A percentile compares a stretch with the other conserved stretches of the same genome.
Evolutionary conservation across 768 basidiomycete species (phyloP).

Genomic region (Omphalotus guepiniiformis): DNA sequence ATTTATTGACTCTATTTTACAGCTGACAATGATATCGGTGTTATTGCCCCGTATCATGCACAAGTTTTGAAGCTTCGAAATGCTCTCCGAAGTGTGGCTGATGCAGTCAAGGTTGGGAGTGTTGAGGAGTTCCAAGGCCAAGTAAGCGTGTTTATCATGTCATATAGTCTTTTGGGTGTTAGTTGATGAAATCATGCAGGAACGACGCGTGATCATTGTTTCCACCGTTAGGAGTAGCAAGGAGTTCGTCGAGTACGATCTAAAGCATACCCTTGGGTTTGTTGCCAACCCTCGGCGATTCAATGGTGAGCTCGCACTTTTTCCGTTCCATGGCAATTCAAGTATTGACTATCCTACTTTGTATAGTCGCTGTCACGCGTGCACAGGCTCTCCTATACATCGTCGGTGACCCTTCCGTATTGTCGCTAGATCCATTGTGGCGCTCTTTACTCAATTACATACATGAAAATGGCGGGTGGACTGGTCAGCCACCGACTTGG

Average conservation of each 20-base stretch:
- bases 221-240: slow-evolving; percentile 54
- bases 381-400: slow-evolving; percentile 61
- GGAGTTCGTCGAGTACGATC: slow-evolving; percentile 45
- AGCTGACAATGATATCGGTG: slow-evolving; percentile 53
- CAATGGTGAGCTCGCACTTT: slow-evolving; percentile 40
- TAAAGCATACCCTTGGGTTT: slow-evolving; percentile 53
- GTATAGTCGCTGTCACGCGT: slow-evolving; percentile 60
- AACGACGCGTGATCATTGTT: slow-evolving; percentile 53
- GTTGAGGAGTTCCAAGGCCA: slow-evolving; percentile 69
- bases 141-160: slow-evolving; percentile 23
- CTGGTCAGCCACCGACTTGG: slow-evolving; percentile 36
- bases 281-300: slow-evolving; percentile 44
- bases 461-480: slow-evolving; percentile 47
- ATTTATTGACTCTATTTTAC: background rate
- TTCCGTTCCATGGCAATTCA: background rate
- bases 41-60: slow-evolving; percentile 62
- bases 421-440: slow-evolving; percentile 59
- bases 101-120: slow-evolving; percentile 54
- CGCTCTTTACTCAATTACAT: slow-evolving; percentile 56
- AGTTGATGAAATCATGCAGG: slow-evolving; percentile 26
- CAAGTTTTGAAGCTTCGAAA: slow-evolving; percentile 48
- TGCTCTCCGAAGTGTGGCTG: slow-evolving; percentile 28
- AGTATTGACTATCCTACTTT: background rate
- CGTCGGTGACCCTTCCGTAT: slow-evolving; percentile 54
- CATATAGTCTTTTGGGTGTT: background rate